Evolutionary conservation across 2,329 filamentous ascomycete genomes (phyloP), one percentile per base, ranked within the genome.

Genomic region (Beauveria brongniartii): DNA sequence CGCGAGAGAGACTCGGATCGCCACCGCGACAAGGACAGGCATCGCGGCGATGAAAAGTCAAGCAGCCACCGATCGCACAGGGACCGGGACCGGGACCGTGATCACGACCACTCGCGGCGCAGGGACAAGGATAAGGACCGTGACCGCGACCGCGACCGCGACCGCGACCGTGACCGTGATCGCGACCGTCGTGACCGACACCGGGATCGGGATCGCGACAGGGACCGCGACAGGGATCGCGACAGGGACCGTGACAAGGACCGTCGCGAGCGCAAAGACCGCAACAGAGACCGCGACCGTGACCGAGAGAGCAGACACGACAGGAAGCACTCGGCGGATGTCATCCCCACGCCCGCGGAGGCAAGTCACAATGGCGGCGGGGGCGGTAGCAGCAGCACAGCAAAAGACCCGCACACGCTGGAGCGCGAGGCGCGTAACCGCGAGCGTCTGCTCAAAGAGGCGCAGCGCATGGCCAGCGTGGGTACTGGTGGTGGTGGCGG

Each of bases 341-440:
- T 62, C 61, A 67, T 70, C 7, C 65, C 71, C 5, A 72, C 73
- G 16, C 67, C 73, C 16, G 50, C 54, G 0, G 61, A 59, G 22
- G 63, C 55, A 48, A 67, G 60, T 37, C 34, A 37, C 67, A 70
- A 62, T 55, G 65, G 34, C n/a, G 53, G 55, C 28, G 65, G 37
- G 14, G 52, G 54, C 30, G 64, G 54, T 46, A 24, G 7, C 22
- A 61, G 57, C 51, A 54, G 67, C 30, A 55, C 64, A 30, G 47
- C 65, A 44, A 78, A 77, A 62, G 85, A 89, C 65, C 79, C 83
- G n/a, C 87, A 90, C 71, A 87, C 87, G 1, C 76, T 86, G 0
- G 88, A 91, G 71, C 83, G 88, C 24, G 87, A 89, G 69, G 83
- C 82, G 14, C 77, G 85, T 18, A 82, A 88, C 67, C 79, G 86